Conservation (phyloP, 768 basidiomycete species). For the Sistotremastrum suecicum region DNA sequence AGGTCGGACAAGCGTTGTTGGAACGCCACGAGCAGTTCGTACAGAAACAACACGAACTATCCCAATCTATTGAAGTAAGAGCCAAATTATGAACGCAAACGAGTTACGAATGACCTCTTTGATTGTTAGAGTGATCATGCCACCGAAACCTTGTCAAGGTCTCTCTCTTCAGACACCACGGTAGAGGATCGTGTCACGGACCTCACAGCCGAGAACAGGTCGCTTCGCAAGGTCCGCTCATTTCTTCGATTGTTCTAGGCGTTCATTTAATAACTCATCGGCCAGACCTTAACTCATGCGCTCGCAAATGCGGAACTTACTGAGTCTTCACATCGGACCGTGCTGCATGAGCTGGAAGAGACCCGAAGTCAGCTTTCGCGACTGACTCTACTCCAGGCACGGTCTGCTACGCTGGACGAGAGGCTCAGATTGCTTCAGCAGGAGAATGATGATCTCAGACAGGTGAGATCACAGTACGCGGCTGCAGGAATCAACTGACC, state of each 20-base stretch:
- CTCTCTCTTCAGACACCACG: no score
- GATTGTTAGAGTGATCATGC: no score
- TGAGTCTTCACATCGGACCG: slow-evolving; percentile 62
- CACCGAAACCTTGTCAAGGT: no score
- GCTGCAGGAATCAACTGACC: slow-evolving; percentile 9
- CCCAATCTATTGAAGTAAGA: no score
- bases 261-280: no score
- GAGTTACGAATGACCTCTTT: no score
- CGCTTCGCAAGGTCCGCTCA: no score
- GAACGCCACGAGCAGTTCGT: slow-evolving; percentile 81
- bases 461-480: slow-evolving; percentile 7
- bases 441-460: slow-evolving; percentile 54
- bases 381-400: slow-evolving; percentile 53
- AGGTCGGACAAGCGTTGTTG: slow-evolving; percentile 82
- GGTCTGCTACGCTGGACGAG: slow-evolving; percentile 56
- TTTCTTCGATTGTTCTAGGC: no score
- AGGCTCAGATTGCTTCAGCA: slow-evolving; percentile 49
- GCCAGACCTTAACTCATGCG: slow-evolving; percentile 41
- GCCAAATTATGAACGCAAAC: no score
- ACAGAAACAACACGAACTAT: slow-evolving; percentile 6
- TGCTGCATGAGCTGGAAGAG: slow-evolving; percentile 63
- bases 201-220: no score
- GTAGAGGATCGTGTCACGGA: no score
- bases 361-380: slow-evolving; percentile 52
- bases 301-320: slow-evolving; percentile 69